Conservation (phyloP, 768 basidiomycete genomes). For the Boletus patriciae region DNA sequence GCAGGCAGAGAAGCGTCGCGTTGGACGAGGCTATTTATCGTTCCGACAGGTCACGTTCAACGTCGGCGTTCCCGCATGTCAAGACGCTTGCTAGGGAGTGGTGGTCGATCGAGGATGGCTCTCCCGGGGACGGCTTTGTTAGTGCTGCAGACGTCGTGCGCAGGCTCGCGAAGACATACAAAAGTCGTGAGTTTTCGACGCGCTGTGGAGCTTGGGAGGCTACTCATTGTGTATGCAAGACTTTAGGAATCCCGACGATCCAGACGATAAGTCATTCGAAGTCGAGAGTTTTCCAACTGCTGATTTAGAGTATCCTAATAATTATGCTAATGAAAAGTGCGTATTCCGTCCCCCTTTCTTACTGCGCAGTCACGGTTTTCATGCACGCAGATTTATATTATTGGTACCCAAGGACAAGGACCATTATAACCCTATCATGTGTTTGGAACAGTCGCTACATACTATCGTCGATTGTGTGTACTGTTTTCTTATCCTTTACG, state of each 20-base stretch:
- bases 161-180: conserved; percentile 64
- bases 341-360: conserved; percentile 7
- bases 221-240: conserved; percentile 42
- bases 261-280: conserved; percentile 61
- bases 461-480: conserved; percentile 69
- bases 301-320: conserved; percentile 80
- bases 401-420: conserved; percentile 82
- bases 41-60: conserved; percentile 62
- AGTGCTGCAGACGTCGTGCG: conserved; percentile 68
- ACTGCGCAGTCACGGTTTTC: background rate
- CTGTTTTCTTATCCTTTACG: conserved; percentile 21
- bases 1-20: conserved; percentile 39
- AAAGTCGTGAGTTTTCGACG: conserved; percentile 52
- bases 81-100: conserved; percentile 34
- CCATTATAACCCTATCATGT: conserved; percentile 84
- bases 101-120: conserved; percentile 57
- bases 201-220: background rate
- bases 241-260: conserved; percentile 67
- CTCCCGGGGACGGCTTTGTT: conserved; percentile 50
- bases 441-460: conserved; percentile 68
- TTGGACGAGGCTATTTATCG: conserved; percentile 58
- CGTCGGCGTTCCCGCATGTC: conserved; percentile 46
- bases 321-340: conserved; percentile 65
- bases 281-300: conserved; percentile 62
- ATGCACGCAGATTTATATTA: conserved; percentile 60